Percentiles rank a stretch among this genome's conserved stretches.
phyloP scores from a whole-genome alignment of 768 basidiomycete genomes.

The Suillus subluteus region DNA sequence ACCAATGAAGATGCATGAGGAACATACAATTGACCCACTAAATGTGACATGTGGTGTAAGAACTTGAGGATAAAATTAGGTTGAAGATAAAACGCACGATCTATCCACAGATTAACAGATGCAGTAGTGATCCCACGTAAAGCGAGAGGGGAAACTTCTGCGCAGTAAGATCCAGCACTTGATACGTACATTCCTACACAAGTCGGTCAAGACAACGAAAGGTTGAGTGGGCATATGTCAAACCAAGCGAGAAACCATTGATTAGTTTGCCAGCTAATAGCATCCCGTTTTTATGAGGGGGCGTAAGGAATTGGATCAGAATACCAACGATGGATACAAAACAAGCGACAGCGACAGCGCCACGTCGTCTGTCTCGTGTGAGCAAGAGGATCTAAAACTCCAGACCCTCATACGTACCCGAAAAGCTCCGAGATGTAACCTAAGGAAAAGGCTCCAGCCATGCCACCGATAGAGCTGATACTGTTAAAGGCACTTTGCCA shows the following conservation, averaged over 20 bases:
- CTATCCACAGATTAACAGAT: constrained; percentile 29
- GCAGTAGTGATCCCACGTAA: constrained; percentile 30
- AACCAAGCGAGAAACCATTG: constrained; percentile 31
- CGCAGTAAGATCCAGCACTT: constrained; percentile 27
- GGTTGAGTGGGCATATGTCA: not conserved
- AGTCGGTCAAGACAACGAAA: not conserved
- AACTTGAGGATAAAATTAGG: not conserved
- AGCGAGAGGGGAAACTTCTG: constrained; percentile 33
- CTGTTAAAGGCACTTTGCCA: constrained; percentile 35
- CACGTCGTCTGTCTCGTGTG: constrained; percentile 22
- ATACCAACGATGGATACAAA: constrained; percentile 26
- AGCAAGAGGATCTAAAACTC: not conserved
- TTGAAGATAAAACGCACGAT: constrained; percentile 15
- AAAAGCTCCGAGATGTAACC: constrained; percentile 27
- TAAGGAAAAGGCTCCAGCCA: constrained; percentile 30
- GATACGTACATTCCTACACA: constrained; percentile 28
- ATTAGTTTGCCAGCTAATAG: constrained; percentile 29
- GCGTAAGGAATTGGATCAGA: constrained; percentile 29
- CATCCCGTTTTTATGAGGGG: constrained; percentile 27
- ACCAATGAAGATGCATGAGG: not conserved
- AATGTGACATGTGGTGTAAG: not conserved
- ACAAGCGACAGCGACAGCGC: constrained; percentile 26
- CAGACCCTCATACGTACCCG: constrained; percentile 16
- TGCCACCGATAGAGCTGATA: constrained; percentile 27
- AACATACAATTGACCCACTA: constrained; percentile 30